Evolutionary conservation across 208 protist genomes (phyloP).

Genomic region (Leishmania gerbilli): DNA sequence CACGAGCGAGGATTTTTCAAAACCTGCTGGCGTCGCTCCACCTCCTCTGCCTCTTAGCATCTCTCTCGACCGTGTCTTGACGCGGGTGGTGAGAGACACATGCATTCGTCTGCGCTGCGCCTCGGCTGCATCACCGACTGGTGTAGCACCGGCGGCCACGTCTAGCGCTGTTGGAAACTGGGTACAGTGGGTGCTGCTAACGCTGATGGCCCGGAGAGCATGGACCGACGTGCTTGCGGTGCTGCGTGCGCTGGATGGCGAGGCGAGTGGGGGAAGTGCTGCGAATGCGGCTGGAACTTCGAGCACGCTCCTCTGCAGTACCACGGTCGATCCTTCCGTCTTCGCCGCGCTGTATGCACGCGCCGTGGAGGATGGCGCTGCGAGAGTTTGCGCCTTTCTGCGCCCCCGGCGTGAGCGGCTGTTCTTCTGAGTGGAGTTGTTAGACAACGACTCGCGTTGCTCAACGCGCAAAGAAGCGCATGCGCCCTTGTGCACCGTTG

Average conservation of each 20-base stretch:
- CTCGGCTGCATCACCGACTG: not conserved
- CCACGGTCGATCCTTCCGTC: constrained; percentile 52
- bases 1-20: not conserved
- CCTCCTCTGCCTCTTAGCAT: not conserved
- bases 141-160: constrained; percentile 2
- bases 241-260: constrained; percentile 15
- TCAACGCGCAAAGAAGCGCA: not conserved
- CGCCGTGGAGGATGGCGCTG: constrained; percentile 59
- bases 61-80: constrained; percentile 10
- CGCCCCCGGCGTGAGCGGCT: constrained; percentile 55
- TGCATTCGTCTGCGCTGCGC: constrained; percentile 9
- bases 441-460: not conserved
- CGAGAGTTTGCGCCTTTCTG: constrained; percentile 59
- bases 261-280: not conserved
- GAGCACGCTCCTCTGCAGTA: constrained; percentile 20
- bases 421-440: constrained; percentile 56
- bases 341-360: constrained; percentile 58
- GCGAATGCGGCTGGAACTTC: not conserved
- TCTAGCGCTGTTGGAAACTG: constrained; percentile 17
- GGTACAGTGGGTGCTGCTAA: constrained; percentile 37
- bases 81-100: constrained; percentile 14
- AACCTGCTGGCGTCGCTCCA: not conserved
- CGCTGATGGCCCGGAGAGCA: constrained; percentile 19
- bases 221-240: constrained; percentile 21
- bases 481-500: not conserved